Evolutionary conservation across 2,329 filamentous ascomycete genomes (phyloP).

Genomic region (Botryotinia calthae): DNA sequence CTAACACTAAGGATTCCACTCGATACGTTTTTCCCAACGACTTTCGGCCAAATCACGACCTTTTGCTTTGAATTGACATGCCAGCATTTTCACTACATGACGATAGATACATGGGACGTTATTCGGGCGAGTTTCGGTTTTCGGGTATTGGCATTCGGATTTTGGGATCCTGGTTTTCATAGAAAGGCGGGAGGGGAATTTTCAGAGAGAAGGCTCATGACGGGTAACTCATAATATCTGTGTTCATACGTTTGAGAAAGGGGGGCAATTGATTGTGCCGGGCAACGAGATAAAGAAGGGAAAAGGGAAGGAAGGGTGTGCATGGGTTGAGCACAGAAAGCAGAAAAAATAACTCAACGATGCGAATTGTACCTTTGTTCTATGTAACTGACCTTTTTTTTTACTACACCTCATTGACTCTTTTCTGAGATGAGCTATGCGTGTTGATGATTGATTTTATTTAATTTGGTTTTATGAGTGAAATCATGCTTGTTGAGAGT

Average conservation of each 20-base stretch:
- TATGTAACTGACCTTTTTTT: constrained; percentile 21
- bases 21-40: constrained; percentile 13
- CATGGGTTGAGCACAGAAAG: constrained; percentile 17
- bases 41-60: constrained; percentile 17
- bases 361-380: constrained; percentile 24
- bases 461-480: constrained; percentile 3
- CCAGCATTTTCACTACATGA: constrained; percentile 20
- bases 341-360: constrained; percentile 19
- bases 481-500: neutral
- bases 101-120: constrained; percentile 19
- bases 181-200: constrained; percentile 8
- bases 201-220: neutral
- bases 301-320: neutral
- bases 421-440: neutral
- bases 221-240: constrained; percentile 9
- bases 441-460: constrained; percentile 1
- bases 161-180: constrained; percentile 5
- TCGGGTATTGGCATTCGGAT: constrained; percentile 16
- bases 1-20: constrained; percentile 15
- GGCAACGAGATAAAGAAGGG: constrained; percentile 13
- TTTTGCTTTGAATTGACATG: constrained; percentile 19
- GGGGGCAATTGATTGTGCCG: constrained; percentile 11
- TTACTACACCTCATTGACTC: constrained; percentile 15
- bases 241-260: constrained; percentile 16
- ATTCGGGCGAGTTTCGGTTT: constrained; percentile 11